Evolutionary conservation across 2,329 filamentous ascomycete species (phyloP), one percentile per base, ranked within the genome.

Genomic region (Xylaria polymorpha): DNA sequence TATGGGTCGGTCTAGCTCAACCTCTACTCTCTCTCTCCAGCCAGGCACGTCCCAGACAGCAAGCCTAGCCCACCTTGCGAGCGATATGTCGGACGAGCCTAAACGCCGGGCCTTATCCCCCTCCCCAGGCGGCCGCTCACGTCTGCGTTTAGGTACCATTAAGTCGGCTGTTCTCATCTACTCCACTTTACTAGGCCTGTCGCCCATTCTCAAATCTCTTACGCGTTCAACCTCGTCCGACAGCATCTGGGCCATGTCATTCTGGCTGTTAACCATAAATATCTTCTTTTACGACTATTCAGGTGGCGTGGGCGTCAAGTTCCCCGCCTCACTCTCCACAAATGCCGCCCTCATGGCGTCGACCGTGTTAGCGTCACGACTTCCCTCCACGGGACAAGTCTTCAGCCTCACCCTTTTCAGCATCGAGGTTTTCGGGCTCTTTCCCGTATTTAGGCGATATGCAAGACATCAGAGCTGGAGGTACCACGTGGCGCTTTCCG

Each of bases 271-370:
- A 71, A 88, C 92, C 76, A 95, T 98, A 81, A 99, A 99, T 80
- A 94, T 98, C 70, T 97, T 97, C 81, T 98, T 97, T 79, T 98
- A 98, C 78, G 96, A 99, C 84, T 99, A 99, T 80, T 93, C 93
- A 12, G 92, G 92, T 48, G 87, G 88, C 41, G 81, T 88, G 80
- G 84, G 84, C 8, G 81, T 82, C 48, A 91, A 90, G 74, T 91
- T 93, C 74, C 91, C 91, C 0, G 90, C 91, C 10, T 91, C 85
- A 3, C 86, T 98, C 5, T 97, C 94, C 10, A 99, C 96, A 29
- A 99, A 98, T 74, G 96, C 96, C 1, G 96, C 95, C 0, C 86
- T 99, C 61, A 98, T 98, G 94, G 95, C 95, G 0, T 95, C 92
- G 5, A 97, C 96, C 0, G 94, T 99, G 68, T 88, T 99, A 12